Evolutionary conservation across 1,139 yeast genomes (phyloP).

Genomic region (Yamadazyma friedrichii): DNA sequence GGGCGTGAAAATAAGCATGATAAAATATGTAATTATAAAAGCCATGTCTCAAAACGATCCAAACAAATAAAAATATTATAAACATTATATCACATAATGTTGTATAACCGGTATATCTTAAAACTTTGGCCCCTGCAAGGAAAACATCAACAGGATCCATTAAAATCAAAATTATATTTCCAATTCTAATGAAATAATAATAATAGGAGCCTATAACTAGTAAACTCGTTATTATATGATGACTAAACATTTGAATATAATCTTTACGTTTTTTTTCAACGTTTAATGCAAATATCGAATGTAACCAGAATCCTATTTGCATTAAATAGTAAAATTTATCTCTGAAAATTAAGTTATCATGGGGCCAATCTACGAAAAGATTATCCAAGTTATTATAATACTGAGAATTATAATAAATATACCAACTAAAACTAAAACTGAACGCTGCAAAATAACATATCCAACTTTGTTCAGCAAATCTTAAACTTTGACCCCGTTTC

Average conservation of each 20-base stretch:
- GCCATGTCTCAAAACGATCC: conserved; percentile 76
- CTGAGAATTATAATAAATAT: conserved; percentile 54
- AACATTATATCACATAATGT: conserved; percentile 68
- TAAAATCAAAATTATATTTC: conserved; percentile 71
- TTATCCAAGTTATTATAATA: conserved; percentile 60
- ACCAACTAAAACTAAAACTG: conserved; percentile 59
- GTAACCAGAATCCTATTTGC: conserved; percentile 76
- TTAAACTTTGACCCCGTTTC: conserved; percentile 49
- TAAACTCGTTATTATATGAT: conserved; percentile 76
- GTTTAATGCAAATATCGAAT: conserved; percentile 73
- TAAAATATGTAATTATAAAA: conserved; percentile 66
- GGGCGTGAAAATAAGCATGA: conserved; percentile 43
- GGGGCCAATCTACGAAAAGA: conserved; percentile 78
- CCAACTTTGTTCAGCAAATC: conserved; percentile 93
- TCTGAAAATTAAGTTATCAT: conserved; percentile 44
- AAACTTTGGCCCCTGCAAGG: conserved; percentile 70
- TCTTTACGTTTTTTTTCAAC: conserved; percentile 81
- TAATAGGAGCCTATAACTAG: conserved; percentile 72
- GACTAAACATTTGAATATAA: conserved; percentile 81
- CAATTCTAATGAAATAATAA: conserved; percentile 72
- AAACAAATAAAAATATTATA: conserved; percentile 60
- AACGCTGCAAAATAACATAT: conserved; percentile 56
- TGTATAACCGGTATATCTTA: conserved; percentile 67
- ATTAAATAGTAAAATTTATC: conserved; percentile 72
- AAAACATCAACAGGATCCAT: conserved; percentile 85